phyloP scores from a whole-genome alignment of 805 yeast species.

The Vanderwaltozyma yarrowii region DNA sequence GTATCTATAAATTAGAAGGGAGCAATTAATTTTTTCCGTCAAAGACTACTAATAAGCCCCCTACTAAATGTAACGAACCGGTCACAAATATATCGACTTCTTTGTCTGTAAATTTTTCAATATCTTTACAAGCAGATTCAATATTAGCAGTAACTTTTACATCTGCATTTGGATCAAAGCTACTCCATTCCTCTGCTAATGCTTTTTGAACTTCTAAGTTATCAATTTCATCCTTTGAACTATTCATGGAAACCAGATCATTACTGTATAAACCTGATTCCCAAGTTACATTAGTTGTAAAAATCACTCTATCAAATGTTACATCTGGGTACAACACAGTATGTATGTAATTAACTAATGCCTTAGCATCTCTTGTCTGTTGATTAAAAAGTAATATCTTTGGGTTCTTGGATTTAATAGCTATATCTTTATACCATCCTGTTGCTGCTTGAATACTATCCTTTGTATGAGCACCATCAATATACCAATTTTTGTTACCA shows the following conservation, averaged over 20 bases:
- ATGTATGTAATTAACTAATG: conserved; percentile 47
- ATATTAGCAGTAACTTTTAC: conserved; percentile 58
- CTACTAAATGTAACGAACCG: conserved; percentile 90
- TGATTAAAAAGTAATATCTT: conserved; percentile 77
- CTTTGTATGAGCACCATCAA: conserved; percentile 94
- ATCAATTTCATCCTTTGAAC: conserved; percentile 68
- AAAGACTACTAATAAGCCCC: conserved; percentile 81
- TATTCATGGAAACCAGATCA: conserved; percentile 80
- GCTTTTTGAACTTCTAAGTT: conserved; percentile 70
- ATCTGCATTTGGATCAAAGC: conserved; percentile 31
- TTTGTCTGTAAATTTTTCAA: conserved; percentile 29
- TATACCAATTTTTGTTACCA: conserved; percentile 52
- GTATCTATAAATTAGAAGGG: too few species aligned
- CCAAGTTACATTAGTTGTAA: conserved; percentile 91
- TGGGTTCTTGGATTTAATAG: conserved; percentile 10
- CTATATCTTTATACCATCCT: conserved; percentile 51
- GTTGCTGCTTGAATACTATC: conserved; percentile 83
- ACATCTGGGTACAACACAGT: conserved; percentile 32
- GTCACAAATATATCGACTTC: conserved; percentile 72
- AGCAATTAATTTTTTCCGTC: conserved; percentile 36
- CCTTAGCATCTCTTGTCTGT: conserved; percentile 79
- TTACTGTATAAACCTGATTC: conserved; percentile 65
- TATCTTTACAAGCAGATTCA: conserved; percentile 54
- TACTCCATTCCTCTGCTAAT: conserved; percentile 60
- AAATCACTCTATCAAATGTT: conserved; percentile 64